Base-by-base conservation (phyloP, 1,284 basidiomycete genomes). In the Macrocystidia cucumis region DNA sequence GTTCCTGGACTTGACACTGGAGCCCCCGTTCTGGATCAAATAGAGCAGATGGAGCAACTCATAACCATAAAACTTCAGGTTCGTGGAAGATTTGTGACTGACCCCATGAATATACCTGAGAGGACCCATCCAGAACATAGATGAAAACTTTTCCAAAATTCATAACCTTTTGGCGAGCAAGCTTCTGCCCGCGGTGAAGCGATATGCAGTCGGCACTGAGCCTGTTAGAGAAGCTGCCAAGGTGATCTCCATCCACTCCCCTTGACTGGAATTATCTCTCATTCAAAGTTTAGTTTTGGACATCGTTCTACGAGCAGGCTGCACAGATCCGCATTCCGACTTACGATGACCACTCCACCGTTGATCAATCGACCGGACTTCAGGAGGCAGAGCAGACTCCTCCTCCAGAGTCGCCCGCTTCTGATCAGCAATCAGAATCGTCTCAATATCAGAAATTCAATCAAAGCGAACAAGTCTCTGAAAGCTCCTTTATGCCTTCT, bases 21-120 rank as follows among this genome's bases (percentile, higher is more conserved):
- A 6, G 79, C 86, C 9, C 72, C 90, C 17, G 69, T 86, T 22
- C 72, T 74, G 30, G 87, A 89, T 55, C 84, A 92, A 67, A 84
- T 92, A 39, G 91, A 96, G 55, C 90, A 93, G 60, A 89, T 96
- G 42, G 92, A 97, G 59, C 92, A 95, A 56, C 71, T 95, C 48
- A 96, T 96, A 48, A 96, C 92, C 1, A 70, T 95, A 32, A 85
- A 83, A 51, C 62, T 89, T 18, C 84, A 88, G 73, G 85, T 84
- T 37, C 36, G 56, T 47, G 18, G 33, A 37, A 32, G 29, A 22
- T 28, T 45, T 17, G 19, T 12, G 11, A 25, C 11, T 29, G 23
- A 12, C 8, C 8, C 23, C 23, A 25, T 12, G 8, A 8, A 25
- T 8, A 25, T 25, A 25, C 25, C 25, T 18, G 45, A 42, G 35